These are phyloP conservation scores for Anthoceros angustus DNA, from an alignment of 225 moss, liverwort and hornwort species.

Conservation along the genomic window DNA sequence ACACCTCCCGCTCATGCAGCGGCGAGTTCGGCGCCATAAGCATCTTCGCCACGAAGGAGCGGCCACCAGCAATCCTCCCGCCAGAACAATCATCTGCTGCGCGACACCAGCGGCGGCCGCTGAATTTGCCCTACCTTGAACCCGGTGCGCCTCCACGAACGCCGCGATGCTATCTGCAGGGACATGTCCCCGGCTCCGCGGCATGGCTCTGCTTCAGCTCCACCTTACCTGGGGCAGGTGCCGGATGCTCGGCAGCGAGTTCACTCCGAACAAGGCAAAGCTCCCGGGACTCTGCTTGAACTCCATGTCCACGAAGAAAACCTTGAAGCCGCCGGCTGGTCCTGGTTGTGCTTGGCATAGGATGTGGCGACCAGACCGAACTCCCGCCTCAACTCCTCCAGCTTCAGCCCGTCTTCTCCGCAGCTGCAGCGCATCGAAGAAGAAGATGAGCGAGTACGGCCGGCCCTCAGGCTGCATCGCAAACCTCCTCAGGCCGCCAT, in stretches of 20 bases:
- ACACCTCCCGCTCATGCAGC: constrained; percentile 64
- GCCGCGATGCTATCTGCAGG: constrained; percentile 59
- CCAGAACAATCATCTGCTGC: constrained; percentile 41
- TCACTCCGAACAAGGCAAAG: constrained; percentile 64
- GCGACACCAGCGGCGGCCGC: constrained; percentile 72
- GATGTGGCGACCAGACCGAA: constrained; percentile 57
- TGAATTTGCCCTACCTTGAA: constrained; percentile 54
- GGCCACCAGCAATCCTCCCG: constrained; percentile 31
- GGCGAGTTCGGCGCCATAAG: constrained; percentile 60
- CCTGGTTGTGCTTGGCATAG: constrained; percentile 39
- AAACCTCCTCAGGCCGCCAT: constrained; percentile 49
- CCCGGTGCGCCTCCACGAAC: constrained; percentile 59
- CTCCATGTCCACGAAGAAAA: constrained; percentile 90
- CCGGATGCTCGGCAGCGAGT: constrained; percentile 58
- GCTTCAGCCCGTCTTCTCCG: constrained; percentile 58
- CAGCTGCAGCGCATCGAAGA: constrained; percentile 86
- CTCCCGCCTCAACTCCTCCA: constrained; percentile 70
- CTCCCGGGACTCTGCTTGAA: constrained; percentile 70
- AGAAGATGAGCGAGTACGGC: constrained; percentile 62
- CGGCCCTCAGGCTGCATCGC: constrained; percentile 47
- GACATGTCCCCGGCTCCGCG: constrained; percentile 56
- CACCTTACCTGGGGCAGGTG: constrained; percentile 48
- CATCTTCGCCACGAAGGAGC: constrained; percentile 61
- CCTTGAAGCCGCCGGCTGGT: constrained; percentile 29
- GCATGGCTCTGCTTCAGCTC: constrained; percentile 38